Evolutionary conservation across 2,329 filamentous ascomycete genomes (phyloP), one percentile per base, ranked within the genome.

Genomic region (Penicillium sp.): DNA sequence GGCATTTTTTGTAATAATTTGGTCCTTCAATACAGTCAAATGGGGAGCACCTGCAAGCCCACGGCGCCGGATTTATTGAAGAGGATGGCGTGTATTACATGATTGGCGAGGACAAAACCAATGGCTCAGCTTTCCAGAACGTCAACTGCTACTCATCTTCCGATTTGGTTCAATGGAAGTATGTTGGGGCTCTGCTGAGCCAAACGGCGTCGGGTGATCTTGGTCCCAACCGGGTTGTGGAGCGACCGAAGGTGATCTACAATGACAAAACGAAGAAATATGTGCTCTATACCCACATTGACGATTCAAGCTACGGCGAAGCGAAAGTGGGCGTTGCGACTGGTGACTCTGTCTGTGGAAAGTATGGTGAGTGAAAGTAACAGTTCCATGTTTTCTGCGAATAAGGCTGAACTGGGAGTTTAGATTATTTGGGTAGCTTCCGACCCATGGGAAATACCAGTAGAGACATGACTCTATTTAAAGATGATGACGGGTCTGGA

Each of bases 211-310:
- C 76, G 1, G 83, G 76, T 0, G 86, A 88, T 55, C 75, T 88
- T 0, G 86, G 85, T 0, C 84, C 84, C 0, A 79, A 79, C 56
- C 80, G 86, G 2, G 79, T 89, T 10, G 82, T 89, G 2, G 87
- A 89, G 69, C 75, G 87, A 18, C 87, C 87, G 2, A 89, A 89
- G 71, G 81, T 89, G 3, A 80, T 89, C 5, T 88, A 83, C 73
- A 89, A 89, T 59, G 81, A 84, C 13, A 72, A 74, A n/a, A 88
- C 86, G 0, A 63, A 69, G 5, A 83, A 85, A 59, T 90, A 86
- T 68, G 86, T 89, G n/a, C 73, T 89, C 68, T 89, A 84, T 76
- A 78, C 89, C 76, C 87, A 89, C 65, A 87, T 88, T 45, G 87
- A 90, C 64, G 79, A 75, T 51, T 75, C 75, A 26, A 79, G 78